These are phyloP conservation scores for Teunomyces cretensis DNA, from an alignment of 805 yeast species.

Conservation along the genomic window DNA sequence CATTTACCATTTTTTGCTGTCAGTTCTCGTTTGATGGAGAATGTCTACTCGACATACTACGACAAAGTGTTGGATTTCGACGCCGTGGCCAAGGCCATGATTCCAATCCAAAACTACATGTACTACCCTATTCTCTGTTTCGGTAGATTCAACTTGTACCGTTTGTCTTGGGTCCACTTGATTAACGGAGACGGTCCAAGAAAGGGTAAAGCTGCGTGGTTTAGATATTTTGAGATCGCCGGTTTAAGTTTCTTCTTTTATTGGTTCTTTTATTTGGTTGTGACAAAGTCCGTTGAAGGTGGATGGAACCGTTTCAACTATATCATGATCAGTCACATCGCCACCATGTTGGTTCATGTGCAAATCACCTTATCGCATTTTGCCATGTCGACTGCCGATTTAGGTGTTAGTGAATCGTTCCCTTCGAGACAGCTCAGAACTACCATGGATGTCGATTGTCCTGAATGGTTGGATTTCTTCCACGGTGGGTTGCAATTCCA, in stretches of 20 bases:
- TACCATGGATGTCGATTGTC: constrained; percentile 94
- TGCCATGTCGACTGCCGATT: constrained; percentile 89
- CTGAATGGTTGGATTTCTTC: constrained; percentile 85
- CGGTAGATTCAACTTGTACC: constrained; percentile 82
- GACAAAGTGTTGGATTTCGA: constrained; percentile 69
- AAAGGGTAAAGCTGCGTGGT: constrained; percentile 82
- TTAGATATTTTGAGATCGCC: constrained; percentile 71
- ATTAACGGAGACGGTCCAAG: constrained; percentile 76
- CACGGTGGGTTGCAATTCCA: constrained; percentile 95
- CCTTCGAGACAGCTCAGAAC: constrained; percentile 80
- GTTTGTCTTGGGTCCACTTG: constrained; percentile 77
- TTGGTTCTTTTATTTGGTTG: constrained; percentile 77
- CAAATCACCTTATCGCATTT: constrained; percentile 88
- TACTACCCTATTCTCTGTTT: constrained; percentile 80
- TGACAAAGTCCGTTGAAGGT: constrained; percentile 51
- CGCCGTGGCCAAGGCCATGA: constrained; percentile 52
- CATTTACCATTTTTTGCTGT: constrained; percentile 91
- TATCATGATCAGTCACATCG: constrained; percentile 70
- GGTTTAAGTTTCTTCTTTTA: constrained; percentile 71
- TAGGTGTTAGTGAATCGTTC: constrained; percentile 79
- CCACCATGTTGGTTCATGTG: constrained; percentile 91
- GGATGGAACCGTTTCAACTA: constrained; percentile 55
- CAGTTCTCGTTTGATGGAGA: constrained; percentile 63
- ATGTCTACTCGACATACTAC: constrained; percentile 78
- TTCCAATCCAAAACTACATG: constrained; percentile 66